These are phyloP conservation scores for Lipomyces oligophaga DNA, from an alignment of 805 yeast species.

Conservation along the genomic window DNA sequence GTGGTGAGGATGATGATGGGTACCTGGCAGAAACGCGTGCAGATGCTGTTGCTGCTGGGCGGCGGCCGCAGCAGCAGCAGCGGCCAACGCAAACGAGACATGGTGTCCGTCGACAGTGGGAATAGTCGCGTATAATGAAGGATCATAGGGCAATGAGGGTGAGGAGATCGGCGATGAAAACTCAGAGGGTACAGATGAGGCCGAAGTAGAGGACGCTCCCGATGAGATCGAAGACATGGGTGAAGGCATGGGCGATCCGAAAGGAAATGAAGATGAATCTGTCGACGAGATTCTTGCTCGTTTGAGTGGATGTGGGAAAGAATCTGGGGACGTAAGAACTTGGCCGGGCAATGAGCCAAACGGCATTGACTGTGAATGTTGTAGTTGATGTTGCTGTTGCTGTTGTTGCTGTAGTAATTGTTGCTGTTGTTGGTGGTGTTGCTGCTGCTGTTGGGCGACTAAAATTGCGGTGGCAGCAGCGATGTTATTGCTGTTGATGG, in stretches of 20 bases:
- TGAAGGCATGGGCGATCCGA: too few relatives aligned
- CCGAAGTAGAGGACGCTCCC: conserved; percentile 9
- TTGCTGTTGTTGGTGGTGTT: conserved; percentile 9
- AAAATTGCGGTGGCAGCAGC: conserved; percentile 8
- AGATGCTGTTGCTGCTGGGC: background rate
- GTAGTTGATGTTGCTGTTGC: conserved; percentile 3
- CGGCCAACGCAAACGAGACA: background rate
- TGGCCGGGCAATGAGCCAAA: background rate
- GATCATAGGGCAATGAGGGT: conserved; percentile 17
- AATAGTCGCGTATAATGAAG: conserved; percentile 4
- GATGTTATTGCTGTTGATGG: conserved; percentile 4
- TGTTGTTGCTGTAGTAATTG: conserved; percentile 11
- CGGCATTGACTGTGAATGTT: too few relatives aligned
- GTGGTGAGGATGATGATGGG: background rate
- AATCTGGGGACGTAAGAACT: background rate
- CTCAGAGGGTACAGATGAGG: conserved; percentile 20
- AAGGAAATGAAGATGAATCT: conserved; percentile 8
- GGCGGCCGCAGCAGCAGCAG: background rate
- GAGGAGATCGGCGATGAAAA: conserved; percentile 27
- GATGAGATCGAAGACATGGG: conserved; percentile 10
- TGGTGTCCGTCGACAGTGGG: background rate
- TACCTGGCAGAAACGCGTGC: background rate
- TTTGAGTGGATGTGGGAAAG: conserved; percentile 2
- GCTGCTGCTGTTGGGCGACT: conserved; percentile 13
- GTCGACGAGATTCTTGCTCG: conserved; percentile 11